These are phyloP conservation scores for Coemansia sp. DNA, from an alignment of 192 early-diverging fungal genomes.

Conservation along the genomic window DNA sequence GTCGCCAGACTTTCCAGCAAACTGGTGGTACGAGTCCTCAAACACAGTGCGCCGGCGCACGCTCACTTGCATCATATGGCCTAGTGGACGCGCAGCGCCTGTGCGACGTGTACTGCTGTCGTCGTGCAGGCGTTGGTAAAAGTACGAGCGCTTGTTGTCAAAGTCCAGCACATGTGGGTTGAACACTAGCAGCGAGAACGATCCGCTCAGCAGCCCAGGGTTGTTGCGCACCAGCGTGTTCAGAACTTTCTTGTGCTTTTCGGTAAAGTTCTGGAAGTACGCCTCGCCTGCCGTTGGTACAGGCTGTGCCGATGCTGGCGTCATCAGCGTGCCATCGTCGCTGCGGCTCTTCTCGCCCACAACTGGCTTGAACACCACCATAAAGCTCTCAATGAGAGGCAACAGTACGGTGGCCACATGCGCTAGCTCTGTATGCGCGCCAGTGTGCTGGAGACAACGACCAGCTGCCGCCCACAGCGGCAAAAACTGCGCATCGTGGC, in stretches of 20 bases:
- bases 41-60: conserved; percentile 92
- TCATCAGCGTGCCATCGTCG: conserved; percentile 2
- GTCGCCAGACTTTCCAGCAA: conserved; percentile 85
- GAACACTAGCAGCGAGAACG: conserved; percentile 93
- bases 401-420: conserved; percentile 90
- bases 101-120: conserved; percentile 47
- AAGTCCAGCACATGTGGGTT: conserved; percentile 98
- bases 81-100: conserved; percentile 50
- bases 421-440: conserved; percentile 74
- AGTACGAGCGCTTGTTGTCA: conserved; percentile 99
- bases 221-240: conserved; percentile 98
- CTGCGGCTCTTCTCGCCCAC: conserved; percentile 40
- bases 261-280: conserved; percentile 87
- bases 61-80: conserved; percentile 74
- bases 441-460: conserved; percentile 66
- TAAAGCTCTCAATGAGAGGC: conserved; percentile 94
- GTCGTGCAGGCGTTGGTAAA: conserved; percentile 92
- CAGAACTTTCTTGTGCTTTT: conserved; percentile 91
- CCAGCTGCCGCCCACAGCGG: conserved; percentile 80
- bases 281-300: conserved; percentile 47
- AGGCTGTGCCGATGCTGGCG: conserved; percentile 33
- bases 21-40: conserved; percentile 94
- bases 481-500: conserved; percentile 52
- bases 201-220: conserved; percentile 91
- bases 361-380: conserved; percentile 96